Base-by-base conservation (phyloP, 2,329 filamentous ascomycete genomes). In the Xylariaceae sp. region DNA sequence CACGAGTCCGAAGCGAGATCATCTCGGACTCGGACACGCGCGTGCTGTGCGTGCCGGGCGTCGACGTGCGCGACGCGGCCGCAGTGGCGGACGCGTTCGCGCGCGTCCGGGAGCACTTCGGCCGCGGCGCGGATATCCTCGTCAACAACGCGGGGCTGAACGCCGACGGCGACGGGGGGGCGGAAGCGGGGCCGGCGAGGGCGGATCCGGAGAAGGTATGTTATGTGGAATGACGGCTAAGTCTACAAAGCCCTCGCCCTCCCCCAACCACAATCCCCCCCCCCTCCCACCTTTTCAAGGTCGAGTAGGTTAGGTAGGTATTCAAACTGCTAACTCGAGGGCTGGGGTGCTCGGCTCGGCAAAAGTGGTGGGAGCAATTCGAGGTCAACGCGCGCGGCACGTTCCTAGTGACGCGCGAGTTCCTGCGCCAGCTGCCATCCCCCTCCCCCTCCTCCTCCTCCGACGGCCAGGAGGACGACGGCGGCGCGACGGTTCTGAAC, bases 401-500 rank as follows among this genome's bases (percentile, higher is more conserved):
- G 9, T 39, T 36, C 19, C 33, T 39, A 11, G 16, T 39, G 9
- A 39, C 29, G 5, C 37, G 16, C 5, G 27, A 22, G 12, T 36
- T 36, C 19, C 18, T 33, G 15, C 35, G 30, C n/a, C 30, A 24
- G 22, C 23, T 30, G 2, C 30, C 21, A 22, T 21, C 23, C 12
- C 19, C 28, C 5, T 19, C 31, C 5, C 32, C 31, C 4, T 31
- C n/a, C 11, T 52, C 47, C 5, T 8, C 24, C n/a, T n/a, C 15
- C 5, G n/a, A n/a, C n/a, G n/a, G n/a, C n/a, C n/a, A n/a, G n/a
- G n/a, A n/a, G n/a, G n/a, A n/a, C n/a, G n/a, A n/a, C n/a, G n/a
- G n/a, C n/a, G n/a, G n/a, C n/a, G n/a, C n/a, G n/a, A 51, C 43
- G 3, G 43, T 58, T 23, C 38, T 58, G 33, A 57, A 49, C 30